Evolutionary conservation across 768 basidiomycete species (phyloP), one percentile per base, ranked within the genome.

Genomic region (Boletus rubroflammeus): DNA sequence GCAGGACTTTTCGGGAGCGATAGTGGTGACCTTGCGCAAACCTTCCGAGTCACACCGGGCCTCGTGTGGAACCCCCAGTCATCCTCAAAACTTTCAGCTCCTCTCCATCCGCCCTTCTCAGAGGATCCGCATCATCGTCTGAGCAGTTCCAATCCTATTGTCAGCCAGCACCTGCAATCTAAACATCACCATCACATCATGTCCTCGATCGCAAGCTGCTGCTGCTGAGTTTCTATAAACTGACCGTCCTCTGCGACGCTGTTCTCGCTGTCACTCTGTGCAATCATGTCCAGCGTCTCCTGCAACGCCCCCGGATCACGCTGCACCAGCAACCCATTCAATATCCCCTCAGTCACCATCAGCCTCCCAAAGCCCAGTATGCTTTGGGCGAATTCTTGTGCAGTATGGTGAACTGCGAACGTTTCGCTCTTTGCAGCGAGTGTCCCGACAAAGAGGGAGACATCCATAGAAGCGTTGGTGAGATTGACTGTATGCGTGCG

Each of bases 371-470:
- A 55, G 35, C 15, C 51, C 13, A 55, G 26, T 13, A 60, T 38
- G 3, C 53, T 44, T 15, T 31, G 50, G 11, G 58, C 58, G 10
- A 60, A 56, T 17, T 50, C 53, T 15, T 49, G 58, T 3, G 59
- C 59, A 3, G 57, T 53, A 13, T 51, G 38, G 17, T 63, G 53
- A 13, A 49, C 13, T 3, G 42, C 47, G 6, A 62, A 31, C 17
- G 56, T 58, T 26, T 62, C 55, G 42, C 60, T 62, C 52, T 13
- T 54, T 23, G 60, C 55, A 8, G 60, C 52, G 29, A 62, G 60
- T 6, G 14, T 23, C 28, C 60, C 53, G 7, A 54, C 55, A 26
- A 58, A 54, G 21, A 62, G 60, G 6, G 60, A 42, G 25, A 58
- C 60, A 23, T 62, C 52, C 36, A 62, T 28, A 13, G 56, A 62